Evolutionary conservation across 2,329 filamentous ascomycete species (phyloP), one percentile per base, ranked within the genome.

Genomic region (Cercospora sp.): DNA sequence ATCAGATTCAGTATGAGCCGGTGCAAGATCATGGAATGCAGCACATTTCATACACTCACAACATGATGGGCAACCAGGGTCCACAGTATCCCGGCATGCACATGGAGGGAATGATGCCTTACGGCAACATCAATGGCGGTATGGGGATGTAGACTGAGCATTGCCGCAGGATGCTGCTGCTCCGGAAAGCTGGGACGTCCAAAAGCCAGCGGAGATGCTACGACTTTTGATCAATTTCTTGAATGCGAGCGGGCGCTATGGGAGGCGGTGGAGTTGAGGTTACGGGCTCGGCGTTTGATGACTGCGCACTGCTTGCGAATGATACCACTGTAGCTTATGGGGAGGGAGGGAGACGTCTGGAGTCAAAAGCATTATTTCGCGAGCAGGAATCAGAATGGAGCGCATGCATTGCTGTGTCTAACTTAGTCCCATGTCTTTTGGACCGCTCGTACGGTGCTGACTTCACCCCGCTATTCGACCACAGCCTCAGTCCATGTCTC

Each of bases 1-100:
- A 76, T 13, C 72, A 74, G 62, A 73, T 77, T 6, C 72, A 73
- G 24, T 77, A 76, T 65, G 75, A 76, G 57, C 71, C 73, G 16
- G 66, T 73, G 55, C 70, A 66, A 21, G 72, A 73, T 24, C 72
- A 73, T 24, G 70, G 69, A 6, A 64, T 69, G 16, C 70, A 67
- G 26, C 66, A 70, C 16, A 70, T 72, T 66, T 66, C 69, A 37
- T 73, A 73, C 63, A 53, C 63, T 37, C 43, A 67, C 65, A 64
- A 64, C 12, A 71, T 74, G 70, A 71, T 74, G 73, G 68, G 70
- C 28, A 71, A 70, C 30, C 68, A 69, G 43, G 71, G 63, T 21
- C 65, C 68, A 8, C 71, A 74, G 53, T 75, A 75, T 67, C 75
- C 73, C n/a, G 66, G 62, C 13, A 68, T 66, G 53, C 69, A 73